Conservation (phyloP, 2,329 filamentous ascomycete species). For the Sclerotinia spermophila region DNA sequence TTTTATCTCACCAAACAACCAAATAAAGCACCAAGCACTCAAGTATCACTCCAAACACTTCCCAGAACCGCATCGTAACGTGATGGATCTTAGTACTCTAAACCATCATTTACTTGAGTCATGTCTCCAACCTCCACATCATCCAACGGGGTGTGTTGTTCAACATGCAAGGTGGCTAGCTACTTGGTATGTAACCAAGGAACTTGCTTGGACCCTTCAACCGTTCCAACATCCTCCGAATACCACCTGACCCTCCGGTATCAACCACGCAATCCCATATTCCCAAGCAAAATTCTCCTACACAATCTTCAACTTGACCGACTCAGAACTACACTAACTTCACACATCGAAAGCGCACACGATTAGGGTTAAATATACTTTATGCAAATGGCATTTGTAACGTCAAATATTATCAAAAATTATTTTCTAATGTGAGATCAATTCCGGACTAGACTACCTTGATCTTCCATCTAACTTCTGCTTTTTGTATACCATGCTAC, state of each 20-base stretch:
- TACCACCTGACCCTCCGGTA: neutral
- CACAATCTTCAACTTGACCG: neutral
- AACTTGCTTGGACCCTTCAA: neutral
- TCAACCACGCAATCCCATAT: neutral
- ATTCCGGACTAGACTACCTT: conserved; percentile 40
- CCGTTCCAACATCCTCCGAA: neutral
- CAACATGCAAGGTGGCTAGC: neutral
- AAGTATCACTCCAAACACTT: neutral
- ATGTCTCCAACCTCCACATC: neutral
- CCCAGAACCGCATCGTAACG: neutral
- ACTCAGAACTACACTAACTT: neutral
- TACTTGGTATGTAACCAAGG: neutral
- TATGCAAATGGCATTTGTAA: neutral
- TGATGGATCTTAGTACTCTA: neutral
- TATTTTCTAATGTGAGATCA: conserved; percentile 38
- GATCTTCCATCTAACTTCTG: conserved; percentile 38
- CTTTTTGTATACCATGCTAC: conserved; percentile 29
- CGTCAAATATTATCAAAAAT: conserved; percentile 17
- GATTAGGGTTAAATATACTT: neutral
- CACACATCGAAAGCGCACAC: neutral
- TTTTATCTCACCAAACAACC: neutral
- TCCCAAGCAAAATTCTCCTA: neutral
- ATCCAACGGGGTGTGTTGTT: neutral
- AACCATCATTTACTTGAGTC: neutral
- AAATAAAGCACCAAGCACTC: neutral